These are phyloP conservation scores for Annulohypoxylon nitens DNA, from an alignment of 495 filamentous ascomycete species.

Conservation along the genomic window DNA sequence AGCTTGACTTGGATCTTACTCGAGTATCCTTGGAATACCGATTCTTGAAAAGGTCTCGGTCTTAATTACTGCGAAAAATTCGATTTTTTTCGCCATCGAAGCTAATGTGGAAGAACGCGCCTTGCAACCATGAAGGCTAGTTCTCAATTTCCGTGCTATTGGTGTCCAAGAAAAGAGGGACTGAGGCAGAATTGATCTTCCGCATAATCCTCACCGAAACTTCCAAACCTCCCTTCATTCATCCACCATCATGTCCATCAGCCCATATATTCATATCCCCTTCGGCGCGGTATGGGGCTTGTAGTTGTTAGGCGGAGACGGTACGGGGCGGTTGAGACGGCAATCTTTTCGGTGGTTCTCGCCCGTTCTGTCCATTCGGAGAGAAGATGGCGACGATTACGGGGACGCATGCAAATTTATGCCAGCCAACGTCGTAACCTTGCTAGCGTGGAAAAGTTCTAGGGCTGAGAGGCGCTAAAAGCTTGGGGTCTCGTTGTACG, in stretches of 20 bases:
- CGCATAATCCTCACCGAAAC: not conserved
- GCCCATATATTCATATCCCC: not conserved
- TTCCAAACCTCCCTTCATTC: not conserved
- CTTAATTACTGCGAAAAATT: conserved; percentile 1
- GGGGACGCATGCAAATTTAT: conserved; percentile 3
- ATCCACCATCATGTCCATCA: not conserved
- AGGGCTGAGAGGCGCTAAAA: conserved; percentile 37
- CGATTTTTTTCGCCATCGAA: not conserved
- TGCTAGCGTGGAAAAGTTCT: conserved; percentile 32
- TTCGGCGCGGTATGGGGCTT: not conserved
- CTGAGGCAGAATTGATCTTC: not conserved
- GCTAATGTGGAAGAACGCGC: not conserved
- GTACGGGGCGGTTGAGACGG: conserved; percentile 14
- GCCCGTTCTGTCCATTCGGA: conserved; percentile 2
- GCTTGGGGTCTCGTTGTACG: conserved; percentile 5
- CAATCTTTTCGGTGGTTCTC: conserved; percentile 15
- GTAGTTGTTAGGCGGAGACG: not conserved
- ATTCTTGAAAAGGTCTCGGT: conserved; percentile 33
- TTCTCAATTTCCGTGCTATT: not conserved
- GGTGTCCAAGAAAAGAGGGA: not conserved
- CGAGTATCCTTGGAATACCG: conserved; percentile 23
- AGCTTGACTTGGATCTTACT: conserved; percentile 11
- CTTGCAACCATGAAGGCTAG: not conserved
- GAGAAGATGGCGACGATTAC: conserved; percentile 2
- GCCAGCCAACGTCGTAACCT: not conserved